Evolutionary conservation across 2,329 filamentous ascomycete species (phyloP).

Genomic region (Aspergillus neoniger): DNA sequence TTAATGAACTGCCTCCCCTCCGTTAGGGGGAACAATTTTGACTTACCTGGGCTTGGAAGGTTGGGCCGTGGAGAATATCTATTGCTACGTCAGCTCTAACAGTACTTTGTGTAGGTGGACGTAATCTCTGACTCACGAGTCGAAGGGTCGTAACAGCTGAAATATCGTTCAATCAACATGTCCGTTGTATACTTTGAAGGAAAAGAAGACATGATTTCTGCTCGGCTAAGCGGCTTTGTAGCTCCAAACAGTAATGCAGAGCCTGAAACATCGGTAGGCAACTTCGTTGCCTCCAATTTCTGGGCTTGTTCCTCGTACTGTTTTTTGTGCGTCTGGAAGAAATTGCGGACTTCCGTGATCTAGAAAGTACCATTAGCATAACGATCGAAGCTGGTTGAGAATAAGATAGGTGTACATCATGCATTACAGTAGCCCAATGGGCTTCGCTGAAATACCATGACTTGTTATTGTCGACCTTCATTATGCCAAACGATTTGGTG

Average conservation of each 20-base stretch:
- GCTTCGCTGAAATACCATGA: conserved; percentile 80
- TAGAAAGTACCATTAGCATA: conserved; percentile 32
- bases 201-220: conserved; percentile 76
- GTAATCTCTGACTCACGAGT: conserved; percentile 51
- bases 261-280: conserved; percentile 57
- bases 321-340: conserved; percentile 82
- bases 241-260: conserved; percentile 79
- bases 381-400: background rate
- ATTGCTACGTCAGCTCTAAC: conserved; percentile 7
- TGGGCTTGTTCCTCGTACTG: conserved; percentile 82
- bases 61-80: conserved; percentile 78
- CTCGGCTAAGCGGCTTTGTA: conserved; percentile 66
- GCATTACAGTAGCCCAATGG: conserved; percentile 78
- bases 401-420: conserved; percentile 55
- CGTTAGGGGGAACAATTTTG: background rate
- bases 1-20: conserved; percentile 7
- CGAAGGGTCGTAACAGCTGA: conserved; percentile 74
- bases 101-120: background rate
- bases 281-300: conserved; percentile 69
- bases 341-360: conserved; percentile 92
- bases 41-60: conserved; percentile 72
- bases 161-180: conserved; percentile 82
- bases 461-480: conserved; percentile 79
- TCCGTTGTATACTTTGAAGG: conserved; percentile 82
- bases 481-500: conserved; percentile 73